Base-by-base conservation (phyloP, 2,329 filamentous ascomycete genomes). In the Fusarium liriodendri region DNA sequence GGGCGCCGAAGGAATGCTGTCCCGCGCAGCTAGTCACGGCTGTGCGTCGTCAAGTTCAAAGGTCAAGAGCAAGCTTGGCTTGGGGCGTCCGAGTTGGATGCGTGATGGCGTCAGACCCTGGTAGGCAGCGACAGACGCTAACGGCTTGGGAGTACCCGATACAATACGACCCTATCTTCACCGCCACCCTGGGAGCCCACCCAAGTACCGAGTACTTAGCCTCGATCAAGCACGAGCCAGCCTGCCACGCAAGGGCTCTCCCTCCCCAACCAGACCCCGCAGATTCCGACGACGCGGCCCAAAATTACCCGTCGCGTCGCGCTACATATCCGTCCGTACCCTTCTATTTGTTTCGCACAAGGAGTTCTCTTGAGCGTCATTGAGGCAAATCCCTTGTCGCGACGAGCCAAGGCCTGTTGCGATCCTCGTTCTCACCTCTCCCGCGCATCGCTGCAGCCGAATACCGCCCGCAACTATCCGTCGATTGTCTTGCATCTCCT, bases 61-160 rank as follows among this genome's bases (percentile, higher is more conserved):
- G 59, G 65, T 67, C 62, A 66, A 68, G 70, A 66, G 47, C 57
- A 40, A 68, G 55, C 62, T 73, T 72, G 55, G 67, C 62, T 73
- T 72, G 55, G 67, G 27, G 62, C 50, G 64, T 47, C 62, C 37
- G 50, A 64, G 64, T 61, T 75, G 59, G 74, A 76, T 78, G 74
- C 69, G 70, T 72, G 69, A 78, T 78, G 76, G 71, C 77, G 77
- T 78, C 77, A 78, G 77, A 78, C 70, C 74, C 66, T 64, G 67
- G 70, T 45, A 67, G 59, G 50, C 65, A 67, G 38, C 50, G 47
- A 63, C 40, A 42, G 38, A 40, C 62, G 59, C 64, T 75, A 72
- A 76, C 67, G 66, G 40, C 47, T 57, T 42, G 40, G 52, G 58
- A 52, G 76, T 78, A 66, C 40, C 54, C 20, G 16, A 57, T 78